Conservation (phyloP, 805 yeast species). For the Saccharomycopsis sp. region DNA sequence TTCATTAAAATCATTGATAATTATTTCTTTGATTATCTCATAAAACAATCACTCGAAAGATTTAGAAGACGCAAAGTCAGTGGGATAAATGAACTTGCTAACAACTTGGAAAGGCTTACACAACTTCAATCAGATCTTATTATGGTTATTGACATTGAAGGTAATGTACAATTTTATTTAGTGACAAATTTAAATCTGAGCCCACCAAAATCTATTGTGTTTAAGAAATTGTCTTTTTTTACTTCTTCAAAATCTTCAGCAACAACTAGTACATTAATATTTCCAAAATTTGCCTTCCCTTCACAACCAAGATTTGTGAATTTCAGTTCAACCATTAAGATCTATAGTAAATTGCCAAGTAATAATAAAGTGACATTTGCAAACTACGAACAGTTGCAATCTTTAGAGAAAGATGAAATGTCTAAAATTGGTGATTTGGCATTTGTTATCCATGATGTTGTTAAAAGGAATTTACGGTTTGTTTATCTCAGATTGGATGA, state of each 20-base stretch:
- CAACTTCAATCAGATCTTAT: slow-evolving; percentile 36
- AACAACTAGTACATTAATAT: slow-evolving; percentile 3
- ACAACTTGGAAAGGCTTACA: slow-evolving; percentile 22
- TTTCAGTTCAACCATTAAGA: slow-evolving; percentile 29
- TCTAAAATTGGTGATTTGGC: slow-evolving; percentile 29
- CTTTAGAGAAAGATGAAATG: slow-evolving; percentile 5
- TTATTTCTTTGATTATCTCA: slow-evolving; percentile 29
- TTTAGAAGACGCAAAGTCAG: slow-evolving; percentile 7
- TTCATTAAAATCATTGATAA: slow-evolving; percentile 38
- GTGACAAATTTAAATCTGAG: slow-evolving; percentile 43
- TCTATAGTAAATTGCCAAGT: slow-evolving; percentile 9
- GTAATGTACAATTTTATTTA: slow-evolving; percentile 37
- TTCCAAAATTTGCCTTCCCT: slow-evolving; percentile 16
- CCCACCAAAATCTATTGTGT: slow-evolving; percentile 49
- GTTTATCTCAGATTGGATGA: slow-evolving; percentile 29
- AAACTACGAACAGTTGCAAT: slow-evolving; percentile 10
- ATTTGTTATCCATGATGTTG: slow-evolving; percentile 39
- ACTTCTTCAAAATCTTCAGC: no score
- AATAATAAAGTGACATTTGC: slow-evolving; percentile 19
- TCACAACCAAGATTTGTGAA: slow-evolving; percentile 29
- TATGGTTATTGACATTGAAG: slow-evolving; percentile 35
- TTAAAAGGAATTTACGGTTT: slow-evolving; percentile 30
- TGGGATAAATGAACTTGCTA: slow-evolving; percentile 22
- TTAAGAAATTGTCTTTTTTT: slow-evolving; percentile 30
- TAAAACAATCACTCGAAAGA: slow-evolving; percentile 19